Base-by-base conservation (phyloP, 345 rosid species). In the Reutealis trisperma region DNA sequence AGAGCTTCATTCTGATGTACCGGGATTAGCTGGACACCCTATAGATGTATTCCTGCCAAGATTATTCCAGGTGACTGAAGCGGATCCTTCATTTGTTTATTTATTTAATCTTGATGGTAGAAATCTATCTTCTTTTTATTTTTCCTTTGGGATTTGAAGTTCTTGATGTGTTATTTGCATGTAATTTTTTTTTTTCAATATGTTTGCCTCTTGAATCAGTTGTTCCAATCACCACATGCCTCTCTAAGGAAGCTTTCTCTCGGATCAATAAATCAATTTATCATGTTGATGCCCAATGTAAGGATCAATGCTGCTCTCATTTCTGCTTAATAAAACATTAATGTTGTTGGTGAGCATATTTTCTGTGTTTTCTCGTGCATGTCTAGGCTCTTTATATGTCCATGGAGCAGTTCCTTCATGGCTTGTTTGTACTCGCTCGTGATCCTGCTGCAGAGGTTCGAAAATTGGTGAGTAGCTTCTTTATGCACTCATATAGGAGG, bases 271-370 rank as follows among this genome's bases (percentile, higher is more conserved):
- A 93, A 96, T 83, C 94, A 93, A 74, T 96, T 83, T 80, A 84
- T 96, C 64, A 90, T 92, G 88, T 78, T 90, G 84, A 93, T 96
- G 99, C 99, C 99, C 72, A 86, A 94, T 62, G 99, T 96, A 86
- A 92, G 97, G 90, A 77, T 77, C 68, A 9, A 59, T 72, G 54
- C 57, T 45, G 42, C 69, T 21, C 69, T 61, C 24, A n/a, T 49
- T 63, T 14, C 49, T 27, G 25, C 24, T 75, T 25, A 51, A 49
- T 71, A 27, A 44, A 21, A 67, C 18, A 44, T 51, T 75, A 32
- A 75, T 52, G 45, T 13, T 62, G 63, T 13, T 65, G 45, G 67
- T 77, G 77, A 27, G 58, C 45, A 55, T 44, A 15, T 4, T 14
- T 61, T 42, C 19, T 27, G 30, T 74, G 27, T 49, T 63, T 16